Base-by-base conservation (phyloP, 2,329 filamentous ascomycete genomes). In the Penicillium sp. region DNA sequence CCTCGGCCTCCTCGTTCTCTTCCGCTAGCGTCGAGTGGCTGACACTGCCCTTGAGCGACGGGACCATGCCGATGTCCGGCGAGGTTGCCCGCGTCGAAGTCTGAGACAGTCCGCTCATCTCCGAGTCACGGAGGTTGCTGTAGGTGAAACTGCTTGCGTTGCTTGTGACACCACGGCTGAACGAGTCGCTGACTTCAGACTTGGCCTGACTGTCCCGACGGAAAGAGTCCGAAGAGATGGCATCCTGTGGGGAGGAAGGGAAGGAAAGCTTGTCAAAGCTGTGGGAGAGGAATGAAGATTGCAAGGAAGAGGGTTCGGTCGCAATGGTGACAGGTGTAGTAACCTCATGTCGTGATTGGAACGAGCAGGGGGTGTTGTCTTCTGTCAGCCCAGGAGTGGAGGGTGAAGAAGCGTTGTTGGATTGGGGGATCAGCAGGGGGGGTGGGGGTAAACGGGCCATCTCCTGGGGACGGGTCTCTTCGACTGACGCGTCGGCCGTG, bases 11-110 rank as follows among this genome's bases (percentile, higher is more conserved):
- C 41, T 92, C 89, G 13, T 85, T 83, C 61, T 94, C 92, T 59
- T 96, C 92, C 4, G 84, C 87, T n/a, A 87, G 81, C 1, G 86
- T 84, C 0, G 86, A 86, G 60, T 81, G 82, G 73, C 89, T 90
- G 17, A 86, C 80, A 79, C 90, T 93, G 47, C 90, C 82, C 66
- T 91, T 91, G 31, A 89, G 78, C 1, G 88, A 91, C 11, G 87
- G 85, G 83, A 67, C 85, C 83, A 67, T 82, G 70, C 70, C 84
- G 77, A 82, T 79, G 68, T 97, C 93, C 1, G 93, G 93, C 0
- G 93, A 97, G 1, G 93, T 96, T 17, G 93, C 93, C 60, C 93
- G 84, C 2, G 93, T 97, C 1, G 93, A 97, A 0, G 88, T 89
- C 72, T 90, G 89, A 1, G 94, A 97, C 2, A 92, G 75, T 31